phyloP scores from a whole-genome alignment of 176 grass and related monocot species.

The Eremochloa ophiuroides region DNA sequence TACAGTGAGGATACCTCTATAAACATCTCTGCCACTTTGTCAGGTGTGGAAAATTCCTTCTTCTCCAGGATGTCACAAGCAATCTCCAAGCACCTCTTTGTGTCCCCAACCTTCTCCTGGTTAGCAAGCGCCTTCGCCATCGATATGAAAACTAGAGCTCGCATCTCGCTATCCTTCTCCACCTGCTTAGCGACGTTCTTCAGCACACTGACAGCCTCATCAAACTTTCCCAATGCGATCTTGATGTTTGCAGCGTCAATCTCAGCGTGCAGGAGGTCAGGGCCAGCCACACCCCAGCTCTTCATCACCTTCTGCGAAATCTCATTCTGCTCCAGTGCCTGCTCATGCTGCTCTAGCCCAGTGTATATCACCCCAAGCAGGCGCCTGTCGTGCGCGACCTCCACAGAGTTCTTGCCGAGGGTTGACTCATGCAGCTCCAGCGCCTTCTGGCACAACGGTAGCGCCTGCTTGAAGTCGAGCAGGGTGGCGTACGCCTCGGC shows the following conservation, averaged over 20 bases:
- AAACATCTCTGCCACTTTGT: slow-evolving; percentile 62
- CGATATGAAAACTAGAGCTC: slow-evolving; percentile 72
- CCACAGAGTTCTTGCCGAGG: slow-evolving; percentile 77
- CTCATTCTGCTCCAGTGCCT: slow-evolving; percentile 77
- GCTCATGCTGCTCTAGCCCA: slow-evolving; percentile 70
- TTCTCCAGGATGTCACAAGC: slow-evolving; percentile 66
- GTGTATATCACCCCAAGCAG: slow-evolving; percentile 96
- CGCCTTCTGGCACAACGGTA: slow-evolving; percentile 76
- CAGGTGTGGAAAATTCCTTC: slow-evolving; percentile 49
- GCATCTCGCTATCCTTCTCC: slow-evolving; percentile 50
- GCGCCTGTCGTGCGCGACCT: slow-evolving; percentile 76
- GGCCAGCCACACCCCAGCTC: slow-evolving; percentile 58
- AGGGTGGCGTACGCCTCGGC: slow-evolving; percentile 70
- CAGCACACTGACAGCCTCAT: slow-evolving; percentile 60
- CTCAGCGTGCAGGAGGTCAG: slow-evolving; percentile 65
- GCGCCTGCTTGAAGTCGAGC: slow-evolving; percentile 83
- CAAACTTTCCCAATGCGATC: slow-evolving; percentile 71
- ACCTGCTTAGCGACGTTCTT: slow-evolving; percentile 42
- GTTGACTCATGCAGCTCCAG: slow-evolving; percentile 58
- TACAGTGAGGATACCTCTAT: slow-evolving; percentile 60
- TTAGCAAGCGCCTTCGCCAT: slow-evolving; percentile 81
- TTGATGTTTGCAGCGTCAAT: slow-evolving; percentile 82
- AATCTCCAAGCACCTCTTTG: slow-evolving; percentile 69
- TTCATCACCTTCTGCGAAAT: slow-evolving; percentile 76
- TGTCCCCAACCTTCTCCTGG: slow-evolving; percentile 60